phyloP scores from a whole-genome alignment of 371 early-diverging fungal genomes.

The Dichotomocladium elegans region DNA sequence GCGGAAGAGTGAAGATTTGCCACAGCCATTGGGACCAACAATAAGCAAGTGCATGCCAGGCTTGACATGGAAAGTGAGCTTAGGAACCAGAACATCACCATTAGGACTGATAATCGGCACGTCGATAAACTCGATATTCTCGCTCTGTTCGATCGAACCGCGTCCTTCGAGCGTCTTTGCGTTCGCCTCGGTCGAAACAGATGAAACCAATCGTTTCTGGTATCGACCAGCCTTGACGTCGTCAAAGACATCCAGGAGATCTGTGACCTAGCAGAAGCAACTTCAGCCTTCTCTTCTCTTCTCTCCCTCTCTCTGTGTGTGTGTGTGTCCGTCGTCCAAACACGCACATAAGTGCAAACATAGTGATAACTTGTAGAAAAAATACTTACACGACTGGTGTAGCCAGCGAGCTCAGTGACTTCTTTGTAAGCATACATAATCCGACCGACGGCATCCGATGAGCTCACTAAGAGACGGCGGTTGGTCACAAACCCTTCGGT shows the following conservation, averaged over 20 bases:
- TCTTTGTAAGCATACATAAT: conserved; percentile 92
- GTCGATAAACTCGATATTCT: conserved; percentile 82
- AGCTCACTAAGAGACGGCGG: conserved; percentile 74
- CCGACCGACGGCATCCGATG: conserved; percentile 88
- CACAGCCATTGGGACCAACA: conserved; percentile 96
- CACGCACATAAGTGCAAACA: neutral
- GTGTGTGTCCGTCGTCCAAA: no score
- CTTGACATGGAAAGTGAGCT: conserved; percentile 82
- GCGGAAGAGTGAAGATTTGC: conserved; percentile 92
- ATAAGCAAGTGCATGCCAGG: conserved; percentile 91
- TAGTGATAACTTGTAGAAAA: neutral
- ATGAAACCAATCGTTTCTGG: conserved; percentile 62
- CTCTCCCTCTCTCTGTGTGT: no score
- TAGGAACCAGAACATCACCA: conserved; percentile 91
- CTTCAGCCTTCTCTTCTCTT: no score
- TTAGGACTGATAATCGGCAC: conserved; percentile 96
- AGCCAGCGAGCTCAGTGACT: conserved; percentile 86
- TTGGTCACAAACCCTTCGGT: conserved; percentile 87
- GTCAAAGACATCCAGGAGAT: conserved; percentile 75
- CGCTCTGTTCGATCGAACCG: conserved; percentile 63
- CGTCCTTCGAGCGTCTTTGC: conserved; percentile 60
- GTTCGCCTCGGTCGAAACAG: conserved; percentile 53
- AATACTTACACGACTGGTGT: conserved; percentile 77
- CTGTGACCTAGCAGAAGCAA: conserved; percentile 41
- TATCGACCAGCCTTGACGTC: conserved; percentile 75